Evolutionary conservation across 345 rosid species (phyloP).

Genomic region (Pelargonium nanum): DNA sequence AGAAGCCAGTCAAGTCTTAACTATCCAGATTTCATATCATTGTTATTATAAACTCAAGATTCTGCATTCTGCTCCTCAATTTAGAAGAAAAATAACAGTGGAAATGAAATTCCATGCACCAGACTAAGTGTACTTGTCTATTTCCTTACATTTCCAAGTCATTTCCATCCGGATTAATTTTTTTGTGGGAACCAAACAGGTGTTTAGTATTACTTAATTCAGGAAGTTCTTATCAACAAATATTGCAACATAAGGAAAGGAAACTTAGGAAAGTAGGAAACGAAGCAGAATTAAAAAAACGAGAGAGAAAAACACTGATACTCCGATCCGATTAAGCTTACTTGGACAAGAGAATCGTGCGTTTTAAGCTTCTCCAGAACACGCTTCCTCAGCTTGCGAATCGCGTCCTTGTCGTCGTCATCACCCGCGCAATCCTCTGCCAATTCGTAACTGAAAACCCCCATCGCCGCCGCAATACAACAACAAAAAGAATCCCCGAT

Average conservation of each 20-base stretch:
- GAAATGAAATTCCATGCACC: background rate
- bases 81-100: too few relatives aligned
- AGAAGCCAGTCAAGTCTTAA: background rate
- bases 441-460: slow-evolving; percentile 49
- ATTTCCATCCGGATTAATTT: background rate
- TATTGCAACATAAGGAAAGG: background rate
- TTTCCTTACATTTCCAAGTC: background rate
- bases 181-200: background rate
- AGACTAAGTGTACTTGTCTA: background rate
- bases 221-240: background rate
- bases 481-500: too few relatives aligned
- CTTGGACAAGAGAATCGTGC: slow-evolving; percentile 69
- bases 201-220: background rate
- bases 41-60: background rate
- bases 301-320: background rate
- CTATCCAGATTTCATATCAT: background rate
- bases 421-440: slow-evolving; percentile 95
- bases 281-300: background rate
- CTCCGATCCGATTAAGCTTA: slow-evolving; percentile 9
- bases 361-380: slow-evolving; percentile 66
- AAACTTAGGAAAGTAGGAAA: background rate
- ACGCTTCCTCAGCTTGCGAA: slow-evolving; percentile 53
- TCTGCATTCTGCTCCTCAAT: background rate
- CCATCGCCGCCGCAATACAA: background rate
- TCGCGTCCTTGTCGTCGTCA: slow-evolving; percentile 81